Evolutionary conservation across 163 green algal genomes (phyloP).

Genomic region (Chlorella variabilis): DNA sequence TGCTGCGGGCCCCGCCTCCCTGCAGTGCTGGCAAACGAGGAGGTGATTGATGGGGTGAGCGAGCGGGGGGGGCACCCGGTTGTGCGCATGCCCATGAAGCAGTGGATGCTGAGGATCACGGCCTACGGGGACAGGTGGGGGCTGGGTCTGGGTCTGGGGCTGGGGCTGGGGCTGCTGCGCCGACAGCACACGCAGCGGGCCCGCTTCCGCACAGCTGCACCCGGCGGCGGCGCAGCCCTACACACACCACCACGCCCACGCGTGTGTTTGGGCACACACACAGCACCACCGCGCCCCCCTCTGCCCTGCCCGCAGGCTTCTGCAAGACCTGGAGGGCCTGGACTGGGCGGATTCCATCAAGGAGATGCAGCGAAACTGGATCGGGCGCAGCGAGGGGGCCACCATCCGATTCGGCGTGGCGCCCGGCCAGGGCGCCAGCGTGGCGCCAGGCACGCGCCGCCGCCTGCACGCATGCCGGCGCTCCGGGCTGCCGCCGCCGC

Average conservation of each 20-base stretch:
- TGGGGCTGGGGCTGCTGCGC: no score
- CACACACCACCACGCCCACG: no score
- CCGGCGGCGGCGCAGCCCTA: no score
- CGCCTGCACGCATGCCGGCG: no score
- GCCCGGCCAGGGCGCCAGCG: slow-evolving; percentile 21
- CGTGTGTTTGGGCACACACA: no score
- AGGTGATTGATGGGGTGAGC: slow-evolving; percentile 88
- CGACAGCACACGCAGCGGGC: no score
- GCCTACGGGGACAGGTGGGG: slow-evolving; percentile 85
- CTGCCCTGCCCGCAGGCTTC: slow-evolving; percentile 58
- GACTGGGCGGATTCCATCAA: slow-evolving; percentile 98
- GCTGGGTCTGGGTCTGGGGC: no score
- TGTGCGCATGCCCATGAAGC: slow-evolving; percentile 93
- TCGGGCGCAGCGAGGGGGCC: slow-evolving; percentile 89
- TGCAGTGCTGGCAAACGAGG: slow-evolving; percentile 92
- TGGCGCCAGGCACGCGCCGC: not conserved
- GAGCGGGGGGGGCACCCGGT: slow-evolving; percentile 94
- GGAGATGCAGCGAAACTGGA: slow-evolving; percentile 99
- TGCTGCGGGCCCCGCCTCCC: not conserved
- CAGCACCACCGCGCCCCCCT: no score
- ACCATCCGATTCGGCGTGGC: slow-evolving; percentile 70
- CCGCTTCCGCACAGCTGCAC: no score
- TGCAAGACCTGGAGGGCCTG: slow-evolving; percentile 91
- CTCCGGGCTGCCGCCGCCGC: no score
- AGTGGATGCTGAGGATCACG: slow-evolving; percentile 99